phyloP scores from a whole-genome alignment of 2,329 filamentous ascomycete species.

The Apiospora saccharicola region DNA sequence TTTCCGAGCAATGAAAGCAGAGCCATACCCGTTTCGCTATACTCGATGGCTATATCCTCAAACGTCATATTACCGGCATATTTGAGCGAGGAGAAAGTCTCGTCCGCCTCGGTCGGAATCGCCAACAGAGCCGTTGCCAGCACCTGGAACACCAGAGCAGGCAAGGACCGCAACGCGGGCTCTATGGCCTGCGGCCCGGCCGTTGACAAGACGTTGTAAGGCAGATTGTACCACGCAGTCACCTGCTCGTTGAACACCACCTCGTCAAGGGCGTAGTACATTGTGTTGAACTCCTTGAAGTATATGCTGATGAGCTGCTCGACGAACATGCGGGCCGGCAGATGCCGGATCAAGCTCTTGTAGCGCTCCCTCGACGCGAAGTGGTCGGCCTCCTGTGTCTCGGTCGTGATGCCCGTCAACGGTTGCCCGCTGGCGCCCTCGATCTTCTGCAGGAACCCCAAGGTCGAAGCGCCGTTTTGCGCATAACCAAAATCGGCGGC shows the following conservation, averaged over 20 bases:
- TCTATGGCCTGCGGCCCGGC: conserved; percentile 59
- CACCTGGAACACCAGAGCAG: conserved; percentile 66
- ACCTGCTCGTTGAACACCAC: conserved; percentile 60
- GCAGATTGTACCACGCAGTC: conserved; percentile 60
- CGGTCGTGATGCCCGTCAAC: conserved; percentile 43
- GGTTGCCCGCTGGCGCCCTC: conserved; percentile 51
- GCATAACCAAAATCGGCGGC: conserved; percentile 62
- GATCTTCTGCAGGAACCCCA: conserved; percentile 63
- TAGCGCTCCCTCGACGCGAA: conserved; percentile 62
- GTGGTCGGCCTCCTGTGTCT: conserved; percentile 43
- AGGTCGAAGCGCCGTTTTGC: conserved; percentile 52
- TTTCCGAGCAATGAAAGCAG: conserved; percentile 65
- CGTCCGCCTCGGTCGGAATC: conserved; percentile 55
- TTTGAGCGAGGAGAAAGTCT: conserved; percentile 62
- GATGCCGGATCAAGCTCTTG: conserved; percentile 63
- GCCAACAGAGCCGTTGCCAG: conserved; percentile 62
- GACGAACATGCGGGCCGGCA: conserved; percentile 62
- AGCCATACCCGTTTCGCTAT: conserved; percentile 64
- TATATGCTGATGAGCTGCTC: conserved; percentile 63
- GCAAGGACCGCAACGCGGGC: conserved; percentile 62
- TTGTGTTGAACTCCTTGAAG: conserved; percentile 65
- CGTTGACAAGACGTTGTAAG: conserved; percentile 58
- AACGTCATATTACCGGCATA: conserved; percentile 66
- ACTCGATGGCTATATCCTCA: conserved; percentile 66
- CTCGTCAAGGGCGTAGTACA: conserved; percentile 64